Conservation (phyloP, 768 basidiomycete genomes). For the Chalciporus piperatus region DNA sequence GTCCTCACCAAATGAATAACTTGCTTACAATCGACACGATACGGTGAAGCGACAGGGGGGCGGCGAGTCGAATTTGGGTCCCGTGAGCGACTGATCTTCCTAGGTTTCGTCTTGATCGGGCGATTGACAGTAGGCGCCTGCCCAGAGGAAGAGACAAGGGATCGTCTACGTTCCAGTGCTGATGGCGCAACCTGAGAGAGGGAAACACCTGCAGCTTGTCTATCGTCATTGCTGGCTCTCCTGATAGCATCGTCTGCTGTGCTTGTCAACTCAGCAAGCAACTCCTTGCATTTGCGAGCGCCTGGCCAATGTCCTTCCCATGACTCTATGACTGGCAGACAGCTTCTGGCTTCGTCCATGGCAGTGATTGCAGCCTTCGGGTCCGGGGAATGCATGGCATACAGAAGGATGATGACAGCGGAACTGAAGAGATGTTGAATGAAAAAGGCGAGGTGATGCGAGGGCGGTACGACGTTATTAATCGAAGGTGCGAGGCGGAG, state of each 20-base stretch:
- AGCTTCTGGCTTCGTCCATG: constrained; percentile 79
- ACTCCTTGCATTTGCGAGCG: constrained; percentile 81
- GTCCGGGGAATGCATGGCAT: constrained; percentile 81
- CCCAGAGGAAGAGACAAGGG: constrained; percentile 44
- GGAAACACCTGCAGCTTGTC: constrained; percentile 22
- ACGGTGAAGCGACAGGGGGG: constrained; percentile 58
- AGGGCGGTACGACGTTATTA: constrained; percentile 78
- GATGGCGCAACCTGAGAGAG: constrained; percentile 31
- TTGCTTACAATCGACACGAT: constrained; percentile 61
- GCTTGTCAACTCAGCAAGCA: constrained; percentile 65
- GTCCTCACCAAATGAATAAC: neutral
- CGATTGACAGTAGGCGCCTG: constrained; percentile 46
- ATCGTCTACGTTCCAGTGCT: constrained; percentile 51
- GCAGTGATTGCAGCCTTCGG: constrained; percentile 61
- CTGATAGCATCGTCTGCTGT: constrained; percentile 69
- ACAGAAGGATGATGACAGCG: constrained; percentile 79
- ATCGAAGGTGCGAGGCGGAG: constrained; percentile 83
- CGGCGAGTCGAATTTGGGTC: constrained; percentile 55
- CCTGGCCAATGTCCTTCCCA: constrained; percentile 91
- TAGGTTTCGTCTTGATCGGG: constrained; percentile 47
- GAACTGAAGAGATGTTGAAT: constrained; percentile 89
- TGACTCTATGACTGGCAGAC: constrained; percentile 65
- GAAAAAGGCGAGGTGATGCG: constrained; percentile 86
- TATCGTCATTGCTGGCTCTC: constrained; percentile 20
- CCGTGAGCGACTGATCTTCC: constrained; percentile 56